Evolutionary conservation across 2,329 filamentous ascomycete species (phyloP).

Genomic region (Didymosphaeria variabile): DNA sequence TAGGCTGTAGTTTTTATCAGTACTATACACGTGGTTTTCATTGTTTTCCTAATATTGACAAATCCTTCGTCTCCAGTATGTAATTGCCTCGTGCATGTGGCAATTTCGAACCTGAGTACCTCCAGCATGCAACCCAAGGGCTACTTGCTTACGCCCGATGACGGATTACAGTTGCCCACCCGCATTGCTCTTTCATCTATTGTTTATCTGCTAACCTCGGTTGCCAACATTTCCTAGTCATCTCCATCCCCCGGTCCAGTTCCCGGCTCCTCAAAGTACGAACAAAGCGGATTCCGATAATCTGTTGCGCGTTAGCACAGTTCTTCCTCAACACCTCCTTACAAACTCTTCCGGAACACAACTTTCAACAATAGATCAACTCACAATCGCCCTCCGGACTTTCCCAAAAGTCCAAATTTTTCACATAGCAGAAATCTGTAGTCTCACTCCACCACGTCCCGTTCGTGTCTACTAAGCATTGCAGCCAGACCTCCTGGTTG

Average conservation of each 20-base stretch:
- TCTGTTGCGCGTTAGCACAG: constrained; percentile 17
- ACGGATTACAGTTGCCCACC: not conserved
- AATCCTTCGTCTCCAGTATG: not conserved
- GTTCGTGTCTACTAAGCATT: constrained; percentile 31
- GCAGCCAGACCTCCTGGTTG: constrained; percentile 36
- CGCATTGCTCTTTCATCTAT: not conserved
- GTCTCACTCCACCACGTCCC: constrained; percentile 38
- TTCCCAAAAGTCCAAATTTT: constrained; percentile 39
- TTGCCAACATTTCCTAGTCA: not conserved
- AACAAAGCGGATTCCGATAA: constrained; percentile 35
- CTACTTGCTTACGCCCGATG: not conserved
- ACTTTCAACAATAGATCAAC: constrained; percentile 11
- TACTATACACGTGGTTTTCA: not conserved
- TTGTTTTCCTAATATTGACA: not conserved
- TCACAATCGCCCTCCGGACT: constrained; percentile 34
- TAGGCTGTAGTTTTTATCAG: not conserved
- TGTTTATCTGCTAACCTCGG: not conserved
- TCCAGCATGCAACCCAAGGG: not conserved
- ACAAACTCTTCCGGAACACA: not conserved
- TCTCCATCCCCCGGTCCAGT: constrained; percentile 5
- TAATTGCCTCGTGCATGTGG: not conserved
- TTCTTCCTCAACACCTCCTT: not conserved
- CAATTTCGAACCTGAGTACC: not conserved
- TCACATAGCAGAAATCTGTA: constrained; percentile 43
- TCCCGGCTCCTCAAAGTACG: constrained; percentile 26